A percentile compares a stretch with the other conserved stretches of the same genome.
phyloP scores from a whole-genome alignment of 2,329 filamentous ascomycete species.

The Tolypocladium sp. region DNA sequence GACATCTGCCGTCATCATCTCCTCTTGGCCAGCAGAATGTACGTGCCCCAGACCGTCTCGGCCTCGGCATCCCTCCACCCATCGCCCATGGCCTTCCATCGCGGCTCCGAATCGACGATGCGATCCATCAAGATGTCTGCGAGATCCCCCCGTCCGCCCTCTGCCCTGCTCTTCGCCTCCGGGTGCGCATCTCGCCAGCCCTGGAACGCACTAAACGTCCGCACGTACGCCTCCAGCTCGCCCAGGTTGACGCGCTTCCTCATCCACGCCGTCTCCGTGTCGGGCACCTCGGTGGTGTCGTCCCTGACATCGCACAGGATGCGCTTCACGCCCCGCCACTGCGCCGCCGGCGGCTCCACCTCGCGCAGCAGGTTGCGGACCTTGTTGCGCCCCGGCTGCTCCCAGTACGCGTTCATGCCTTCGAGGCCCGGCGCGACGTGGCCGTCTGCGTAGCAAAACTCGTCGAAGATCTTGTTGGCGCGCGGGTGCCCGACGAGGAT shows the following conservation, averaged over 20 bases:
- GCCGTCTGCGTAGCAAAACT: slow-evolving; percentile 43
- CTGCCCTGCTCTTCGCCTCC: slow-evolving; percentile 34
- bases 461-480: slow-evolving; percentile 43
- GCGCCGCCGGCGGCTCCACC: slow-evolving; percentile 38
- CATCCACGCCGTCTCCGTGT: slow-evolving; percentile 36
- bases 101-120: slow-evolving; percentile 42
- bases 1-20: slow-evolving; percentile 1
- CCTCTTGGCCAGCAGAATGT: slow-evolving; percentile 46
- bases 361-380: slow-evolving; percentile 41
- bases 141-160: slow-evolving; percentile 51
- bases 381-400: slow-evolving; percentile 48
- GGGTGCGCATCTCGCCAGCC: slow-evolving; percentile 50
- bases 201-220: slow-evolving; percentile 51
- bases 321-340: slow-evolving; percentile 44
- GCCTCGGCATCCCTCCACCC: slow-evolving; percentile 45
- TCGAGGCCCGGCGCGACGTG: slow-evolving; percentile 33
- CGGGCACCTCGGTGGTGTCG: slow-evolving; percentile 18
- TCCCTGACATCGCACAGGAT: slow-evolving; percentile 49
- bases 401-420: slow-evolving; percentile 50
- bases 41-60: slow-evolving; percentile 52
- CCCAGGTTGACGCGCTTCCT: slow-evolving; percentile 43
- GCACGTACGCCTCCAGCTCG: slow-evolving; percentile 49
- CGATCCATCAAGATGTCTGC: slow-evolving; percentile 54
- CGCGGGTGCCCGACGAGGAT: slow-evolving; percentile 43
- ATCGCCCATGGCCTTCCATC: slow-evolving; percentile 38